Evolutionary conservation across 257 asterid species (phyloP).

Genomic region (Solanum tacnaense): DNA sequence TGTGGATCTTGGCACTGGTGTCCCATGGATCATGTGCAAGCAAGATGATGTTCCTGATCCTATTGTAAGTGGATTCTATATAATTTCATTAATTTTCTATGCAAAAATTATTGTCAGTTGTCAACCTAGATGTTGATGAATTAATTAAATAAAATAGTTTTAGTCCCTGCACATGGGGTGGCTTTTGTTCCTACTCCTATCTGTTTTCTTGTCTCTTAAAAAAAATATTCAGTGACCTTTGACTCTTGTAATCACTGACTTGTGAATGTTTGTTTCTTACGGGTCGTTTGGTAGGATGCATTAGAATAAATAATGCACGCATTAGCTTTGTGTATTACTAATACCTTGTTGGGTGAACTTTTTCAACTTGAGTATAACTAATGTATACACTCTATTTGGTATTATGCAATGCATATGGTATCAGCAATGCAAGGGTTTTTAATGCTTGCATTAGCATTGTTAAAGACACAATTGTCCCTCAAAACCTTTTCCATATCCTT

Average conservation of each 20-base stretch:
- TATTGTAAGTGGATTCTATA: constrained; percentile 38
- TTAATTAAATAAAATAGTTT: constrained; percentile 9
- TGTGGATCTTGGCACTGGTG: constrained; percentile 80
- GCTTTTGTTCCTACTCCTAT: constrained; percentile 8
- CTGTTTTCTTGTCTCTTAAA: constrained; percentile 19
- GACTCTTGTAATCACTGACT: neutral
- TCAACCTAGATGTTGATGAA: constrained; percentile 12
- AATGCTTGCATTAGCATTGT: neutral
- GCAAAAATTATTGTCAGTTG: constrained; percentile 13
- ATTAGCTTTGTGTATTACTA: neutral
- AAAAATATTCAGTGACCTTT: neutral
- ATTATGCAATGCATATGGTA: neutral
- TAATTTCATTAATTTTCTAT: neutral
- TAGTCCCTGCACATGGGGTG: constrained; percentile 36
- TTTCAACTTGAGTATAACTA: neutral
- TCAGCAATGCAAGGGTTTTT: neutral
- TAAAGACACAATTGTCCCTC: neutral
- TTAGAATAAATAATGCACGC: neutral
- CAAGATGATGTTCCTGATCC: constrained; percentile 99
- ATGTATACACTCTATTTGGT: neutral
- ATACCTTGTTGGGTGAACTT: neutral
- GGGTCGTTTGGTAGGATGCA: neutral
- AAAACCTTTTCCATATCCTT: neutral
- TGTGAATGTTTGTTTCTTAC: neutral
- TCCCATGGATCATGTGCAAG: constrained; percentile 99